Conservation (phyloP, 805 yeast genomes). For the Metschnikowia kofuensis region DNA sequence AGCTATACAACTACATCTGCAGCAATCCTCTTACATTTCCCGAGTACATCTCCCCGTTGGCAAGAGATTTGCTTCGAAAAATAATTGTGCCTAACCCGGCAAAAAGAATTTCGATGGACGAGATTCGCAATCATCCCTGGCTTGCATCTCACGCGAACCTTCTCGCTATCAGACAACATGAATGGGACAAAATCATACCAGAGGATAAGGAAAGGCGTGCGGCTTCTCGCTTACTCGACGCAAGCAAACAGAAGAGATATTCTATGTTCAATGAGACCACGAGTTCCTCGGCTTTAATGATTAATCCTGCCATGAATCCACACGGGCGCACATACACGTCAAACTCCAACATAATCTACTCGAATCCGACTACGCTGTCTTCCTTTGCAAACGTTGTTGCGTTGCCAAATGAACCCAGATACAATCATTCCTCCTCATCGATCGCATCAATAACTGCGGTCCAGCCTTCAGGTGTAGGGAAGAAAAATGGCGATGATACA, state of each 20-base stretch:
- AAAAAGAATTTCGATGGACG: slow-evolving; percentile 64
- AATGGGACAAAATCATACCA: slow-evolving; percentile 71
- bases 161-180: slow-evolving; percentile 78
- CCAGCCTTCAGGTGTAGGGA: neutral
- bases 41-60: slow-evolving; percentile 84
- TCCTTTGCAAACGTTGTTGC: slow-evolving; percentile 53
- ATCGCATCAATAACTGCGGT: slow-evolving; percentile 14
- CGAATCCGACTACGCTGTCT: slow-evolving; percentile 65
- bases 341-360: slow-evolving; percentile 36
- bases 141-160: slow-evolving; percentile 78
- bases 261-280: slow-evolving; percentile 44
- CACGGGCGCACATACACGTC: slow-evolving; percentile 38
- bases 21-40: slow-evolving; percentile 92
- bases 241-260: slow-evolving; percentile 39
- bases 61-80: slow-evolving; percentile 84
- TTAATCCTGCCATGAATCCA: slow-evolving; percentile 23
- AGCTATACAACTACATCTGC: slow-evolving; percentile 87
- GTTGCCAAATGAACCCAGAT: slow-evolving; percentile 26
- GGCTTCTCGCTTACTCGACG: slow-evolving; percentile 8
- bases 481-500: slow-evolving; percentile 1
- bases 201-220: slow-evolving; percentile 24
- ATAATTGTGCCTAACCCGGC: slow-evolving; percentile 83
- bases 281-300: slow-evolving; percentile 33
- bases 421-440: slow-evolving; percentile 21
- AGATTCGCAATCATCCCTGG: slow-evolving; percentile 85